Evolutionary conservation across 176 grass and related monocot species (phyloP).

Genomic region (Puccinellia tenuiflora): DNA sequence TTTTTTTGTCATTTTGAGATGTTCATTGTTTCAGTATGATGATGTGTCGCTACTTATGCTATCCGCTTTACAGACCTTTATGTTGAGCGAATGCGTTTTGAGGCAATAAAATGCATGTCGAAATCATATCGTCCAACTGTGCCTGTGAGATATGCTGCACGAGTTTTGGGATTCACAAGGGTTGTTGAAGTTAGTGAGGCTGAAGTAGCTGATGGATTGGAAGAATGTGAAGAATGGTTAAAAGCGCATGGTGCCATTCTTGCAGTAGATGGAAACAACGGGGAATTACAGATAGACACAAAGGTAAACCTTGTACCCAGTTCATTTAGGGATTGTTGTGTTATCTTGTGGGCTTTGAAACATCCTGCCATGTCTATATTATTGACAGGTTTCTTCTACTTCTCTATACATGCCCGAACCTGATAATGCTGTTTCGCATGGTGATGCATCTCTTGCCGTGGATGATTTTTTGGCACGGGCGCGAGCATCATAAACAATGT

Average conservation of each 20-base stretch:
- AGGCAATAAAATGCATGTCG: conserved; percentile 77
- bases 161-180: conserved; percentile 64
- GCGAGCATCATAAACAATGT: conserved; percentile 33
- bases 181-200: conserved; percentile 28
- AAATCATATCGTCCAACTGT: conserved; percentile 75
- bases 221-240: conserved; percentile 94
- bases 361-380: background rate
- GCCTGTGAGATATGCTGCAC: conserved; percentile 56
- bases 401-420: conserved; percentile 76
- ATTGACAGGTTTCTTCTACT: conserved; percentile 54
- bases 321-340: background rate
- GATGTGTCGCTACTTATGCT: background rate
- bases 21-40: conserved; percentile 4
- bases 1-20: background rate
- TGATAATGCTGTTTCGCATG: conserved; percentile 89
- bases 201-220: conserved; percentile 33
- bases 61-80: conserved; percentile 59
- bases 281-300: conserved; percentile 68
- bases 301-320: conserved; percentile 50
- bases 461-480: conserved; percentile 81
- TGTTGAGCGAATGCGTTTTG: conserved; percentile 78
- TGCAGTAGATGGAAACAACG: conserved; percentile 38
- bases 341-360: conserved; percentile 17
- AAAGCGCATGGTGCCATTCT: conserved; percentile 77
- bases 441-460: conserved; percentile 76